These are phyloP conservation scores for Speleostelium caveatum DNA, from an alignment of 78 protist genomes.

Conservation along the genomic window DNA sequence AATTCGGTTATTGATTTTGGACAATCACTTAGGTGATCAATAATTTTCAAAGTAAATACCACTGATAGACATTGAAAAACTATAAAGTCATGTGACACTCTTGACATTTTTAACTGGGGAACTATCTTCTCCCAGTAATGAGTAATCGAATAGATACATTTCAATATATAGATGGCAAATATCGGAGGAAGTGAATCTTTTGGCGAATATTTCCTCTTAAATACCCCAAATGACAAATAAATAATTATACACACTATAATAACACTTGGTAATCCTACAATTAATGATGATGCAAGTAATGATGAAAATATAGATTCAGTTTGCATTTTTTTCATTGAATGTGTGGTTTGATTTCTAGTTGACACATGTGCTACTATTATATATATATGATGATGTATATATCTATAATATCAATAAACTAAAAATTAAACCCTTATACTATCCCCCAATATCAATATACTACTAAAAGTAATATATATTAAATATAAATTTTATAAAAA, in stretches of 20 bases:
- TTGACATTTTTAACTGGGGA: conserved; percentile 24
- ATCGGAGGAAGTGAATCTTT: conserved; percentile 55
- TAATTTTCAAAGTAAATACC: conserved; percentile 40
- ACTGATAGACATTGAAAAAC: conserved; percentile 59
- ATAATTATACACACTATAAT: conserved; percentile 26
- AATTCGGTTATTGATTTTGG: conserved; percentile 7
- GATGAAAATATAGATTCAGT: conserved; percentile 64
- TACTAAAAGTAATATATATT: no score
- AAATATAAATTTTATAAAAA: no score
- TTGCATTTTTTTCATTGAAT: not conserved
- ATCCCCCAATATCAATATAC: no score
- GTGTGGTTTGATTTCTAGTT: not conserved
- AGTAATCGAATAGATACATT: conserved; percentile 50
- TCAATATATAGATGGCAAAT: conserved; percentile 24
- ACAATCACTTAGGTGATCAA: conserved; percentile 15
- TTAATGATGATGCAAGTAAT: conserved; percentile 57
- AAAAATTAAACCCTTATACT: no score
- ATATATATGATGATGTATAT: no score
- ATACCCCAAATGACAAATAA: conserved; percentile 13
- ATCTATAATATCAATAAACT: no score
- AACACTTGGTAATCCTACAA: conserved; percentile 57
- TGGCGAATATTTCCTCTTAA: conserved; percentile 9
- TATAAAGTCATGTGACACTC: conserved; percentile 51
- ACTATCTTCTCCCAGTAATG: conserved; percentile 60
- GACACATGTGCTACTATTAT: not conserved